Evolutionary conservation across 2,329 filamentous ascomycete genomes (phyloP), one percentile per base, ranked within the genome.

Genomic region (Graphilbum ipis-grandicollis): DNA sequence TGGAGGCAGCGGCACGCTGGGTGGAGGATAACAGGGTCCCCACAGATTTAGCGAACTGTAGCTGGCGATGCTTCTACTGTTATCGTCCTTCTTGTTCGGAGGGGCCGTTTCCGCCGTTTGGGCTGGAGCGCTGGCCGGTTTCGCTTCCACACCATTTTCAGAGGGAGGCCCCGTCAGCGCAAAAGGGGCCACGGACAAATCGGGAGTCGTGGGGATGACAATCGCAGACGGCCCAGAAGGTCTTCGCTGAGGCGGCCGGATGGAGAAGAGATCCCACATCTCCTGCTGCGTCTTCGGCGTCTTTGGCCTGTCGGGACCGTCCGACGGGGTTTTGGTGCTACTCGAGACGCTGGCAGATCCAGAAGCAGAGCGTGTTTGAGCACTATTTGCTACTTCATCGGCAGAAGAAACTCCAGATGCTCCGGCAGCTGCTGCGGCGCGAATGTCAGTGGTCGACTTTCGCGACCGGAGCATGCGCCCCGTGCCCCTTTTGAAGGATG

Each of bases 391-490:
- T 18, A 4, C 34, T 1, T 13, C 15, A 28, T 30, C 25, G 2
- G 14, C 26, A 5, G 21, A 6, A 7, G 26, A 25, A 8, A 7
- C 14, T 15, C 19, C 12, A 6, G 31, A 29, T 33, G 36, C 39
- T 33, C 28, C 0, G n/a, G 39, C 37, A 19, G 33, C 14, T 12
- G 40, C 34, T 18, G 35, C 23, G 3, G 37, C 36, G 13, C 37
- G 41, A 12, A 43, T 31, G 10, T 36, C 38, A 5, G 36, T 14
- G 3, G 41, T 36, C 9, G 42, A 38, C 36, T 43, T 45, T 23
- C 40, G 35, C 2, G 39, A 23, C 4, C 26, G 19, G 1, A 39
- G 35, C 25, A 36, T 28, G 3, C 31, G 38, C 17, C 43, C 39
- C 0, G 43, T 37, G 1, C 42, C 39, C 10, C 37, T 39, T 21